Base-by-base conservation (phyloP, 441 rosid species). In the Croton setiger region DNA sequence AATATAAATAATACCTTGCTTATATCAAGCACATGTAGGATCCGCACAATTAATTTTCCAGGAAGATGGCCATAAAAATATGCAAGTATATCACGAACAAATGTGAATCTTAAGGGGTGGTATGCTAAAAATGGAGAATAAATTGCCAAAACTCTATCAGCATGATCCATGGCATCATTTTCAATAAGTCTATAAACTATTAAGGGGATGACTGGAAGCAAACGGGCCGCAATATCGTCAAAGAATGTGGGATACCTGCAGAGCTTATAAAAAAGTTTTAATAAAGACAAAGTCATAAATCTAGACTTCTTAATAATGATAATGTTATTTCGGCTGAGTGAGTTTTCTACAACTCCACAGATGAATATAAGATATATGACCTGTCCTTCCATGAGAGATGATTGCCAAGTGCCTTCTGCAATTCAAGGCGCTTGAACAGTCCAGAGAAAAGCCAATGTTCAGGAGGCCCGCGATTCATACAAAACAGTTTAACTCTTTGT, bases 321-420 rank as follows among this genome's bases (percentile, higher is more conserved):
- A 14, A 18, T 8, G 2, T 56, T 33, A 36, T 21, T n/a, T 33
- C 13, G 9, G 21, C 5, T 37, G 12, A 45, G 39, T 69, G 59
- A 7, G 36, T 18, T 3, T 2, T 20, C 2, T 35, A 59, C 0
- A 59, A 58, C 2, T 9, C 57, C 12, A 13, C 5, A 6, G 14
- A 36, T 35, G 49, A 60, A 60, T 44, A 36, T 33, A 74, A 51
- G 21, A 41, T 53, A 43, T 33, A 31, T 78, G 68, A 92, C 99
- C 98, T 90, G 79, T 92, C 98, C 78, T 95, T 95, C 95, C 97
- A 95, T 18, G 99, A 90, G 60, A 95, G 97, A 85, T 95, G 98
- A 82, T 87, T 89, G 75, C 99, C 99, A 70, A 92, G 97, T 57
- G 98, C 94, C 78, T 86, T 95, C 57, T 79, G 92, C 80, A 90